Conservation (phyloP, 352 stramenopile genomes). For the Peronospora farinosa region DNA sequence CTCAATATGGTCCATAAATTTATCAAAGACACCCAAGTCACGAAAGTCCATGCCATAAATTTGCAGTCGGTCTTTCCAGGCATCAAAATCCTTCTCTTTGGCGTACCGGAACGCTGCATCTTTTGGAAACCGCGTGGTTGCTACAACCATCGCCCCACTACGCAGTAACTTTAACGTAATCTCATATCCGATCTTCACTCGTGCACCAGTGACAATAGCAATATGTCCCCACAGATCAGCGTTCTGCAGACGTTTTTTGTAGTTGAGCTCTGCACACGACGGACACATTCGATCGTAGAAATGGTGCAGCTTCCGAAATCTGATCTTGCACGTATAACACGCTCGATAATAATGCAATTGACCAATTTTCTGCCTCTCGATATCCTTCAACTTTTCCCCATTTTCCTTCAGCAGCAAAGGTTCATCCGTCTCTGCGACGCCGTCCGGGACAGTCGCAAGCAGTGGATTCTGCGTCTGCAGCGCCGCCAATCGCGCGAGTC, state of each 20-base stretch:
- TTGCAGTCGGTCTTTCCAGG: slow-evolving; percentile 75
- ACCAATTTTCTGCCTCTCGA: slow-evolving; percentile 18
- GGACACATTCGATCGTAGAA: slow-evolving; percentile 94
- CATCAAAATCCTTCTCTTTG: slow-evolving; percentile 78
- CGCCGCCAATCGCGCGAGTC: slow-evolving; percentile 43
- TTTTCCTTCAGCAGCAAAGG: slow-evolving; percentile 14
- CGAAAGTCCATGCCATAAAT: slow-evolving; percentile 93
- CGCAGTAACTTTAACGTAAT: slow-evolving; percentile 90
- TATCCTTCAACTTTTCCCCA: slow-evolving; percentile 2
- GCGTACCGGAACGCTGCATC: slow-evolving; percentile 84
- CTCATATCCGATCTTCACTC: slow-evolving; percentile 95
- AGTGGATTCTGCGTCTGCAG: slow-evolving; percentile 57
- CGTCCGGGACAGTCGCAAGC: slow-evolving; percentile 59
- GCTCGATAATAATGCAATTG: slow-evolving; percentile 84
- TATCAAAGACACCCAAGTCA: slow-evolving; percentile 89
- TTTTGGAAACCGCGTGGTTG: slow-evolving; percentile 92
- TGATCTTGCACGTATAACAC: slow-evolving; percentile 93
- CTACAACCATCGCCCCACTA: slow-evolving; percentile 79
- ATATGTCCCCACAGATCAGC: slow-evolving; percentile 72
- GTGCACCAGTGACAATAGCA: slow-evolving; percentile 88
- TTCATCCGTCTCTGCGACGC: slow-evolving; percentile 35
- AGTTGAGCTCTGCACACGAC: slow-evolving; percentile 90
- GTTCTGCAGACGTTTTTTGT: slow-evolving; percentile 87
- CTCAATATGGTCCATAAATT: slow-evolving; percentile 88
- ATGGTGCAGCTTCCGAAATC: slow-evolving; percentile 89